A percentile compares a stretch with the other conserved stretches of the same genome.
Evolutionary conservation across 306 rosid genomes (phyloP).

Genomic region (Cucurbita moschata): DNA sequence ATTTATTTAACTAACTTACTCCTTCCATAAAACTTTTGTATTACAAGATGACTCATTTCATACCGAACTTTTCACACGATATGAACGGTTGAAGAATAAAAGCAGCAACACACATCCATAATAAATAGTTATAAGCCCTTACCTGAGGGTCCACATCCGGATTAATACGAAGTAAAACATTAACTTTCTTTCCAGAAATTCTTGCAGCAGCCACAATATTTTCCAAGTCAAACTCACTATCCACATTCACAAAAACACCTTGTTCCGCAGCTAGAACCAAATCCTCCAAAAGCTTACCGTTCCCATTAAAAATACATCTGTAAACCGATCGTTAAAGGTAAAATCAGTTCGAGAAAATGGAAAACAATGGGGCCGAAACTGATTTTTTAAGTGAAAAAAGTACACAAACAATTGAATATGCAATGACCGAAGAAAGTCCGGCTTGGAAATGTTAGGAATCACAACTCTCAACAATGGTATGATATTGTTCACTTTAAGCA

Average conservation of each 20-base stretch:
- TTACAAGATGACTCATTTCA: background rate
- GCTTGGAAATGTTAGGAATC: too few species aligned
- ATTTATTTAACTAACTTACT: background rate
- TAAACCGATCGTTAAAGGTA: background rate
- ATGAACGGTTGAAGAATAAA: background rate
- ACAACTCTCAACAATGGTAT: too few species aligned
- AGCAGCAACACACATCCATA: background rate
- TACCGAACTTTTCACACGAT: background rate
- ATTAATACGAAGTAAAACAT: slow-evolving; percentile 74
- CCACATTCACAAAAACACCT: slow-evolving; percentile 79
- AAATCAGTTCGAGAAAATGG: background rate
- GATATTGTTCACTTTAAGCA: too few species aligned
- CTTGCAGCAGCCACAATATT: slow-evolving; percentile 71
- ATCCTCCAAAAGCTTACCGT: slow-evolving; percentile 81
- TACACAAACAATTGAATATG: background rate
- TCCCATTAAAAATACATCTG: slow-evolving; percentile 88
- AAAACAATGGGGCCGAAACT: background rate
- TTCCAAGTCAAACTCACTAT: slow-evolving; percentile 87
- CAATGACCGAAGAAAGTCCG: too few species aligned
- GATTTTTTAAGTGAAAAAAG: background rate
- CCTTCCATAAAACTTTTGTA: background rate
- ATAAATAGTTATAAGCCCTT: background rate
- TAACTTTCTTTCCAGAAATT: slow-evolving; percentile 56
- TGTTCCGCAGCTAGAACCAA: slow-evolving; percentile 74
- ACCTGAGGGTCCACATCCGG: slow-evolving; percentile 97